Conservation (phyloP, 2,329 filamentous ascomycete genomes). For the Exophiala bonariae region DNA sequence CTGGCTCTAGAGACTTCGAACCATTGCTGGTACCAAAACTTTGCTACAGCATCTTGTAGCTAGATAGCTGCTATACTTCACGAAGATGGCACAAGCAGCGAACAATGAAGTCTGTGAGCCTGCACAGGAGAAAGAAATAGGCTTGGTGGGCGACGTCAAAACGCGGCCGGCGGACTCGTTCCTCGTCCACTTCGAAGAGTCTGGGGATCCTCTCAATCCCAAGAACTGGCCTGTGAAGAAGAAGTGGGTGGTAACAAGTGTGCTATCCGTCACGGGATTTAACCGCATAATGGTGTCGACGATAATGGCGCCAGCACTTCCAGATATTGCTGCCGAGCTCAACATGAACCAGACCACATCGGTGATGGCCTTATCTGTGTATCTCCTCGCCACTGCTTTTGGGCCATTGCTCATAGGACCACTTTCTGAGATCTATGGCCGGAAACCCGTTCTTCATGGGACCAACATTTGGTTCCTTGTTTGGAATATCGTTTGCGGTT, state of each 20-base stretch:
- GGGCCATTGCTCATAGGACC: constrained; percentile 47
- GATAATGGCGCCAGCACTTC: constrained; percentile 51
- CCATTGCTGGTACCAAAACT: too few species aligned
- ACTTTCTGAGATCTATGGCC: constrained; percentile 51
- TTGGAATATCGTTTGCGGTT: constrained; percentile 56
- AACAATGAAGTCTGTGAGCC: too few species aligned
- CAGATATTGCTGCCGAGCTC: constrained; percentile 47
- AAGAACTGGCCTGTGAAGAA: constrained; percentile 49
- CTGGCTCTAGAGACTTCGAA: too few species aligned
- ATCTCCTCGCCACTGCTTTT: constrained; percentile 46
- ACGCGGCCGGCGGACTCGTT: too few species aligned
- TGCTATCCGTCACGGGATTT: constrained; percentile 53
- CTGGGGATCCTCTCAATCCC: constrained; percentile 37
- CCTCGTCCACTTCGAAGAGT: constrained; percentile 41
- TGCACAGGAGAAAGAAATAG: too few species aligned
- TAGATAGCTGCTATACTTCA: too few species aligned
- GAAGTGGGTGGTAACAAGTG: constrained; percentile 54
- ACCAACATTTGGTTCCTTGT: constrained; percentile 50
- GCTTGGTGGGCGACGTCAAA: too few species aligned
- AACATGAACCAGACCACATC: constrained; percentile 38
- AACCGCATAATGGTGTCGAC: constrained; percentile 59
- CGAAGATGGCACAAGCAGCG: too few species aligned
- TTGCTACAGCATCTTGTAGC: too few species aligned
- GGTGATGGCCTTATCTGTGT: constrained; percentile 44
- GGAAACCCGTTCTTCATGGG: constrained; percentile 47